Conservation (phyloP, 1,284 basidiomycete genomes). For the Trametes pubescens region DNA sequence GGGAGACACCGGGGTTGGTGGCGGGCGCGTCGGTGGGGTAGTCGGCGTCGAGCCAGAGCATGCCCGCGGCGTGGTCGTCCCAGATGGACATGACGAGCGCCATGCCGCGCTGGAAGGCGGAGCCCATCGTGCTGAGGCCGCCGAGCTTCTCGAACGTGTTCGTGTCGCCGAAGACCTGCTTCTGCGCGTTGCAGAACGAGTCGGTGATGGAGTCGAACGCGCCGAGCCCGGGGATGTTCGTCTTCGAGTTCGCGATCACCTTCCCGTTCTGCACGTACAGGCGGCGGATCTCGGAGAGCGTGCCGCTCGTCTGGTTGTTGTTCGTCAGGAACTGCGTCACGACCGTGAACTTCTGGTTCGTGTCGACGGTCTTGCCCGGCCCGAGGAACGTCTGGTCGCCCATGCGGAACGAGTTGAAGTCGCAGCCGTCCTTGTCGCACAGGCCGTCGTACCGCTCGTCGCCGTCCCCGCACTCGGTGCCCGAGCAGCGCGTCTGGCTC, state of each 20-base stretch:
- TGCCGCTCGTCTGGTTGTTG: constrained; percentile 52
- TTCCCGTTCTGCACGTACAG: constrained; percentile 9
- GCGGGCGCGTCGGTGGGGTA: constrained; percentile 54
- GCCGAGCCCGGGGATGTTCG: constrained; percentile 50
- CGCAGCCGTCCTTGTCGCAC: constrained; percentile 60
- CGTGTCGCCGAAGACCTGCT: constrained; percentile 46
- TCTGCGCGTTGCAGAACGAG: constrained; percentile 46
- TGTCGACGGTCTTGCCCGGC: constrained; percentile 53
- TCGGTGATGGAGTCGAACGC: constrained; percentile 46
- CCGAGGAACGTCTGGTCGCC: constrained; percentile 56
- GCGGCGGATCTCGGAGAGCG: constrained; percentile 55
- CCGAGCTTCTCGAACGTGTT: constrained; percentile 42
- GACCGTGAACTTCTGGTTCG: constrained; percentile 51
- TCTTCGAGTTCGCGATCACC: constrained; percentile 47
- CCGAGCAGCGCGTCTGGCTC: constrained; percentile 50
- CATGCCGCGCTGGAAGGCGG: constrained; percentile 52
- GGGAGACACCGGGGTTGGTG: constrained; percentile 54
- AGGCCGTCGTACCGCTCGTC: constrained; percentile 48
- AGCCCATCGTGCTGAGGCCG: constrained; percentile 1
- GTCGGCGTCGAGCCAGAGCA: constrained; percentile 66
- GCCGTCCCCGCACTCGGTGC: constrained; percentile 46
- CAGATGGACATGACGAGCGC: constrained; percentile 61
- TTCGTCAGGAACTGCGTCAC: constrained; percentile 57
- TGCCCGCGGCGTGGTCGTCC: constrained; percentile 61
- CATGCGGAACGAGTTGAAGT: constrained; percentile 63